Evolutionary conservation across 345 rosid genomes (phyloP).

Genomic region (Moricandia moricandioides): DNA sequence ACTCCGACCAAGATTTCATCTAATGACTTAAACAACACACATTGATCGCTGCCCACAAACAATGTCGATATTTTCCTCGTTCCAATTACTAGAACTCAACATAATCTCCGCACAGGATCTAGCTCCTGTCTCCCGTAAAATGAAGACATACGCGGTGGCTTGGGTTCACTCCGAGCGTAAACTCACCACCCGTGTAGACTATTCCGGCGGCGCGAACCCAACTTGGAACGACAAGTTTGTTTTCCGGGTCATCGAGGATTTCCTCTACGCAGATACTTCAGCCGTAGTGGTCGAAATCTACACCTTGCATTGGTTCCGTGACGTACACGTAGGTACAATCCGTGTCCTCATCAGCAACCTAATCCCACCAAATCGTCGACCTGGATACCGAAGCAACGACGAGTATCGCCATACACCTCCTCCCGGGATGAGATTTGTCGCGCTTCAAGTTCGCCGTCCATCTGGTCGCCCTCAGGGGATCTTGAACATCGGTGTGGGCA

Average conservation of each 20-base stretch:
- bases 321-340: conserved; percentile 75
- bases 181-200: conserved; percentile 73
- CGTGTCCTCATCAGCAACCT: conserved; percentile 72
- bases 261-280: conserved; percentile 70
- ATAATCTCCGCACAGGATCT: conserved; percentile 86
- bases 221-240: conserved; percentile 95
- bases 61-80: conserved; percentile 53
- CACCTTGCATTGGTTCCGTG: conserved; percentile 79
- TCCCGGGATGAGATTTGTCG: conserved; percentile 71
- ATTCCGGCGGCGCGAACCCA: conserved; percentile 61
- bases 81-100: conserved; percentile 75
- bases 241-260: conserved; percentile 77
- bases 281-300: conserved; percentile 80
- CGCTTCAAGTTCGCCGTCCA: conserved; percentile 79
- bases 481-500: conserved; percentile 72
- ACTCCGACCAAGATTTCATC: neutral
- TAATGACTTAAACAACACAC: neutral
- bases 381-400: conserved; percentile 13
- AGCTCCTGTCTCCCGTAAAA: conserved; percentile 50
- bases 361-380: conserved; percentile 45
- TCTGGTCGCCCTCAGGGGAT: conserved; percentile 91
- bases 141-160: conserved; percentile 77
- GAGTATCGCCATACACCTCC: conserved; percentile 35
- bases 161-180: conserved; percentile 81
- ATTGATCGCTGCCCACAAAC: neutral